Evolutionary conservation across 2,329 filamentous ascomycete species (phyloP), one percentile per base, ranked within the genome.

Genomic region (Ceratocystiopsis minuta): DNA sequence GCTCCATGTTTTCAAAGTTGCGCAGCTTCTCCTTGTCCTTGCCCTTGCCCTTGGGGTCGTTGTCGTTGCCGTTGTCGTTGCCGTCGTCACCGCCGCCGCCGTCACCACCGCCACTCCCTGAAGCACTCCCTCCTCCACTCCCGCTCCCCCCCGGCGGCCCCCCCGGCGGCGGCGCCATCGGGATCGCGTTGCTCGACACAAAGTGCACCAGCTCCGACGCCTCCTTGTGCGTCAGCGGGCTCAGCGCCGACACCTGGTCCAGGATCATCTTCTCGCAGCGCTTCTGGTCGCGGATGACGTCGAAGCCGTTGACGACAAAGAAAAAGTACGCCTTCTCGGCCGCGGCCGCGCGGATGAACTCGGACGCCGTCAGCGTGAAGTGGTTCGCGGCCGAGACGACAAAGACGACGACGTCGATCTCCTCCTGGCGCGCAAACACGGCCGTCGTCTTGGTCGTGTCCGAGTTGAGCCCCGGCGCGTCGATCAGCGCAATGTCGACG

Each of bases 311-410:
- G 50, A 98, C 90, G 14, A 98, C 90, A 59, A 98, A 93, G 59
- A 98, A 98, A 48, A 98, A 87, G 56, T 98, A 98, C 0, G 90
- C 88, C 61, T 98, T 98, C 55, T 98, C 90, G 35, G 88, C 77
- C 1, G 90, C 90, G 2, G 90, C 90, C 40, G 88, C 88, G 67
- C 83, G 82, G 47, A 98, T 94, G 54, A 98, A 98, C 53, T 98
- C 90, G 60, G 83, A 92, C n/a, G 90, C 87, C 1, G 90, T 94
- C 42, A 93, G 76, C 0, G 90, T 98, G 56, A 98, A 96, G 60
- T 98, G 90, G 50, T 98, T 98, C 20, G 88, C 86, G 3, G 90
- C 90, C 12, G 87, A 95, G 6, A 98, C 90, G 32, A 98, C 90
- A 53, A 98, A 98, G 0, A 98, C 87, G 1, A 98, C 90, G 0